phyloP scores from a whole-genome alignment of 345 rosid species.

The Pugionium dolabratum region DNA sequence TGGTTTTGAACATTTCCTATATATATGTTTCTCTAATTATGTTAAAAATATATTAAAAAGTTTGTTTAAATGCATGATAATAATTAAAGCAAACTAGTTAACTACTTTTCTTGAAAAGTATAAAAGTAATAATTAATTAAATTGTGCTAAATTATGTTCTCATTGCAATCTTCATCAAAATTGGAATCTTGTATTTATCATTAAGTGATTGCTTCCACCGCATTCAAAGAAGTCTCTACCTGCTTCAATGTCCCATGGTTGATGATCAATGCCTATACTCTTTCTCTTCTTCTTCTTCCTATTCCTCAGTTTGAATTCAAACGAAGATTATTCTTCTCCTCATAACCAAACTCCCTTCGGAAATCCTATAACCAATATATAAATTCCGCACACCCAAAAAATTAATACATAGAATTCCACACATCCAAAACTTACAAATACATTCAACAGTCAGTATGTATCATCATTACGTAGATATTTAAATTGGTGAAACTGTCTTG shows the following conservation, averaged over 20 bases:
- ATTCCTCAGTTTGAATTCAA: conserved; percentile 28
- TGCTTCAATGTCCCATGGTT: conserved; percentile 33
- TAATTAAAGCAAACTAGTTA: neutral
- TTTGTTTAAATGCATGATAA: conserved; percentile 5
- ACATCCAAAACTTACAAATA: too few species aligned
- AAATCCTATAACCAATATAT: neutral
- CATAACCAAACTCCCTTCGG: neutral
- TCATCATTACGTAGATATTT: too few species aligned
- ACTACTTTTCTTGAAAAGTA: conserved; percentile 26
- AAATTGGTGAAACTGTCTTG: too few species aligned
- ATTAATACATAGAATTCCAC: too few species aligned
- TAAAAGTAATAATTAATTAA: conserved; percentile 17
- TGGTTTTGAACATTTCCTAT: neutral
- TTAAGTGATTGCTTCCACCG: conserved; percentile 36
- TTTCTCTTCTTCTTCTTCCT: conserved; percentile 20
- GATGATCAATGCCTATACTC: conserved; percentile 28
- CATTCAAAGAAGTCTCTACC: conserved; percentile 35
- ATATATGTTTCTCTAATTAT: neutral
- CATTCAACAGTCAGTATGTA: too few species aligned
- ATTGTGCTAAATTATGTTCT: conserved; percentile 26
- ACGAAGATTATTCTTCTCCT: conserved; percentile 17
- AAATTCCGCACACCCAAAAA: too few species aligned
- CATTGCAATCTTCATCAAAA: conserved; percentile 44
- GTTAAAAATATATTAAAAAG: neutral
- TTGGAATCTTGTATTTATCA: conserved; percentile 39